Percentiles rank a stretch among this genome's conserved stretches.
Conservation (phyloP, 768 basidiomycete genomes). For the Suillus fuscotomentosus region DNA sequence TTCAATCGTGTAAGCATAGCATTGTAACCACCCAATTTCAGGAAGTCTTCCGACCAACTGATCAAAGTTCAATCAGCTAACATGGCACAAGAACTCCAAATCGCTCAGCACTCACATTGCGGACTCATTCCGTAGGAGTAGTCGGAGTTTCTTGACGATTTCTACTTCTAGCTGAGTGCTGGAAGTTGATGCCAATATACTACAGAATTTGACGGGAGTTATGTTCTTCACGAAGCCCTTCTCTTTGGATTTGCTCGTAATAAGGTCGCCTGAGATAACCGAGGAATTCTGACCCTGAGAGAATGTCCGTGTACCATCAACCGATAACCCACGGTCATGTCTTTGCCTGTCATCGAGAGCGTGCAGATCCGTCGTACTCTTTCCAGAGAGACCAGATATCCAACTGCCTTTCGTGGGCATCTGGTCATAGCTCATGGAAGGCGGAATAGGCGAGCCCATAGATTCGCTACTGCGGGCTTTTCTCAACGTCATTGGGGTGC, state of each 20-base stretch:
- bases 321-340: conserved; percentile 61
- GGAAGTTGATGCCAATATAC: conserved; percentile 62
- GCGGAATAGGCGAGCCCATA: conserved; percentile 50
- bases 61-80: conserved; percentile 5
- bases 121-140: conserved; percentile 89
- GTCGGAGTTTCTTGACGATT: conserved; percentile 80
- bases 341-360: conserved; percentile 25
- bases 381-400: conserved; percentile 27
- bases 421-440: conserved; percentile 37
- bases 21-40: conserved; percentile 81
- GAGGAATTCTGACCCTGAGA: conserved; percentile 54
- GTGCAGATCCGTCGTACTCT: conserved; percentile 30
- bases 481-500: conserved; percentile 58
- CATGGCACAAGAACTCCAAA: not conserved
- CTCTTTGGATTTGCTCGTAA: conserved; percentile 47
- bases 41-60: conserved; percentile 90
- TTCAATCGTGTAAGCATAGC: conserved; percentile 81
- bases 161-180: conserved; percentile 83
- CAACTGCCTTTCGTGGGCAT: conserved; percentile 24
- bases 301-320: conserved; percentile 52
- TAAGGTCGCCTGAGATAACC: conserved; percentile 34
- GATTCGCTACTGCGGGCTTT: conserved; percentile 75
- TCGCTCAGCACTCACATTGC: conserved; percentile 54
- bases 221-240: conserved; percentile 52
- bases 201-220: conserved; percentile 66